Base-by-base conservation (phyloP, 306 rosid species). In the Castanea mollissima region DNA sequence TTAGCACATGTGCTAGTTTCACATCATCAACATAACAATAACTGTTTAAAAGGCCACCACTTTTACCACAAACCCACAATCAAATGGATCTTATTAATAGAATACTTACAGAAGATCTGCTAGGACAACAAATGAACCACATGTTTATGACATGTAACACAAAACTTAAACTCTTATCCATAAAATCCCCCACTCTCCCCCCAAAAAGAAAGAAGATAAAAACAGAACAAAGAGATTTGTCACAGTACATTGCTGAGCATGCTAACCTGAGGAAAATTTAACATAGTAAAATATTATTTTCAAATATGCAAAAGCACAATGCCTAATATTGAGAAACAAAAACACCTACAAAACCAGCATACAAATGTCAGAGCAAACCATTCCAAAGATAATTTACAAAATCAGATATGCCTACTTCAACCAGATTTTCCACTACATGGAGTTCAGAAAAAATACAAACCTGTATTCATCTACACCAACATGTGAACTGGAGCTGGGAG, bases 401-500 rank as follows among this genome's bases (percentile, higher is more conserved):
- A 62, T 5, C 5, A 49, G 31, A 35, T 58, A 64, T 2, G 14
- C 81, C 27, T 15, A 59, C 31, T 62, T 41, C 54, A 63, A 74
- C n/a, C 44, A 85, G 74, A 73, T 32, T 71, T 76, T 16, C 68
- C 76, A 74, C 29, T 64, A 63, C 68, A 32, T 18, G 60, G 18
- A 34, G 31, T 15, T 3, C 21, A 21, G 19, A 12, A 27, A 55
- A 18, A 13, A 54, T 25, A 55, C 73, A 31, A 80, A 95, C 98
- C 98, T 95, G 84, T 83, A 85, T 69, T 91, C 98, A 80, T 95
- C 96, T 69, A 85, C 76, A 81, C 92, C 89, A 74, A 57, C 75
- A 63, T 87, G 86, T 64, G 94, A 83, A 83, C 77, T 85, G 44
- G 89, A 86, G 64, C 90, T 85, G 58, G 96, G 98, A 19, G 99